Evolutionary conservation across 2,329 filamentous ascomycete genomes (phyloP).

Genomic region (Dryadomyces quercivorus): DNA sequence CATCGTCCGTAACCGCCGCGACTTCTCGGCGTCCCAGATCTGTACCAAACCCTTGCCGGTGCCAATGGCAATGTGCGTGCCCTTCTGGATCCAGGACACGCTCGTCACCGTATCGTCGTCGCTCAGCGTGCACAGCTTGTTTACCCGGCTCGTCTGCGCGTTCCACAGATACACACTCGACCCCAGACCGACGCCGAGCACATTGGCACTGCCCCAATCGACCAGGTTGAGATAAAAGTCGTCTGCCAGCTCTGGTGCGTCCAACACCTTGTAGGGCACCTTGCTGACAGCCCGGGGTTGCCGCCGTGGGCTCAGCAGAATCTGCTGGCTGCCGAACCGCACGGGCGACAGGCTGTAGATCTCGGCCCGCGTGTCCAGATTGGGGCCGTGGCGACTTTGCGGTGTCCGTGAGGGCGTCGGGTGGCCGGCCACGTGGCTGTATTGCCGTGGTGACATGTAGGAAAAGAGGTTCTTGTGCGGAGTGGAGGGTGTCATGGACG

Average conservation of each 20-base stretch:
- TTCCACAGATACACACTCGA: conserved; percentile 99
- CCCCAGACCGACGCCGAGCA: conserved; percentile 83
- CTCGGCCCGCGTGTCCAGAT: conserved; percentile 80
- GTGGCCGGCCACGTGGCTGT: conserved; percentile 61
- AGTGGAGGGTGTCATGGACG: conserved; percentile 78
- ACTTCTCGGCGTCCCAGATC: conserved; percentile 91
- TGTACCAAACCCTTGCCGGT: conserved; percentile 91
- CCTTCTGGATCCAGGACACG: conserved; percentile 96
- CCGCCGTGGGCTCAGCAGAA: conserved; percentile 80
- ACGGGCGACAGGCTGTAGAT: conserved; percentile 94
- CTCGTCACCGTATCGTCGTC: conserved; percentile 92
- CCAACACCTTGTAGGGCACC: conserved; percentile 93
- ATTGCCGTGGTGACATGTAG: conserved; percentile 67
- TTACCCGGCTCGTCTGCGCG: conserved; percentile 78
- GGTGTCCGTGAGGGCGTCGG: conserved; percentile 83
- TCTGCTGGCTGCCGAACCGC: conserved; percentile 81
- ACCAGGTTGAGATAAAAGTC: conserved; percentile 97
- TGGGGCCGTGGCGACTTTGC: conserved; percentile 75
- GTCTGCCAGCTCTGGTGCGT: conserved; percentile 89
- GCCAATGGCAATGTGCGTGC: conserved; percentile 89
- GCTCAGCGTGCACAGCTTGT: conserved; percentile 68
- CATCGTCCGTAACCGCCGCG: conserved; percentile 83
- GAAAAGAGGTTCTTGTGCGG: conserved; percentile 96
- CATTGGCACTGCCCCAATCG: conserved; percentile 93
- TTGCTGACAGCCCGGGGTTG: conserved; percentile 87